These are phyloP conservation scores for Fusarium sulawesiense DNA, from an alignment of 2,329 filamentous ascomycete genomes.

Conservation along the genomic window DNA sequence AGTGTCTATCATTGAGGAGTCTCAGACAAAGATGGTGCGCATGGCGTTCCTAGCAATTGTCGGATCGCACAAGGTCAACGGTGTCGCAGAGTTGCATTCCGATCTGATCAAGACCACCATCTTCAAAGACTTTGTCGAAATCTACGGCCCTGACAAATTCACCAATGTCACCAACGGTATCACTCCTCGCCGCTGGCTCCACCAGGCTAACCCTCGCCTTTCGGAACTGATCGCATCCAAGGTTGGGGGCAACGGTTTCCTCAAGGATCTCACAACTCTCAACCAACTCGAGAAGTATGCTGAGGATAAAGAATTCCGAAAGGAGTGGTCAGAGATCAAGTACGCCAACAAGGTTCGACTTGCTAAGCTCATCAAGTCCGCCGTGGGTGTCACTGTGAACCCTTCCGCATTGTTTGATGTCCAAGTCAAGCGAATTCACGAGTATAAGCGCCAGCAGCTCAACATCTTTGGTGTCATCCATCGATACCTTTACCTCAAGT, in stretches of 20 bases:
- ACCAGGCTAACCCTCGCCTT: conserved; percentile 94
- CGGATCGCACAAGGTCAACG: conserved; percentile 98
- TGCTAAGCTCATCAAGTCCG: conserved; percentile 88
- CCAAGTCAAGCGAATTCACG: conserved; percentile 98
- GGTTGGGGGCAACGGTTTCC: conserved; percentile 82
- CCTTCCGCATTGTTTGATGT: conserved; percentile 92
- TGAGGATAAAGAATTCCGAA: conserved; percentile 89
- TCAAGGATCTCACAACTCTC: conserved; percentile 89
- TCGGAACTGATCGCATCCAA: conserved; percentile 94
- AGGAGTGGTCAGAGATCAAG: conserved; percentile 97
- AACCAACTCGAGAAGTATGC: conserved; percentile 87
- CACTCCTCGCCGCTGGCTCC: conserved; percentile 93
- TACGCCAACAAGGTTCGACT: conserved; percentile 93
- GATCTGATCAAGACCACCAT: conserved; percentile 99
- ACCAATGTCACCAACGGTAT: conserved; percentile 99
- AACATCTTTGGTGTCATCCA: conserved; percentile 99
- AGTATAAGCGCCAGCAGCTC: conserved; percentile 98
- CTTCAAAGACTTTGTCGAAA: conserved; percentile 97
- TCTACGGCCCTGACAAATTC: conserved; percentile 97
- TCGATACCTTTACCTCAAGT: conserved; percentile 90
- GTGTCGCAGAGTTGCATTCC: conserved; percentile 96
- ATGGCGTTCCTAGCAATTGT: conserved; percentile 97
- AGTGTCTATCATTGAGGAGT: conserved; percentile 98
- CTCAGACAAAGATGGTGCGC: conserved; percentile 95
- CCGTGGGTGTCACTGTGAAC: conserved; percentile 84